Evolutionary conservation across 768 basidiomycete species (phyloP), one percentile per base, ranked within the genome.

Genomic region (Rubroboletus satanas): DNA sequence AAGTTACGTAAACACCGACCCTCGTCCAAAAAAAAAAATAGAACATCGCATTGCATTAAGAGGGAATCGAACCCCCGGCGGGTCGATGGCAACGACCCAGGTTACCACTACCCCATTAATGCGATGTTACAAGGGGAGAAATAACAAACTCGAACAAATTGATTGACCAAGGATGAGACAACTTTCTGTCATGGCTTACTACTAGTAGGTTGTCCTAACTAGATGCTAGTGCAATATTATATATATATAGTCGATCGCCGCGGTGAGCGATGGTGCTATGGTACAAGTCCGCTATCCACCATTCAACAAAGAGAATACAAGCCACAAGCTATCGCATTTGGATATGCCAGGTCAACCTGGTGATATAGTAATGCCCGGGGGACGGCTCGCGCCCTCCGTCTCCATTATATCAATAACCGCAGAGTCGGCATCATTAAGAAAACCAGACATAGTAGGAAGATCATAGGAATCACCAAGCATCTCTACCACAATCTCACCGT

Each of bases 1-100:
- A 0, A 1, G 5, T 46, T 52, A 52, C 42, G 21, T 50, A 45
- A 50, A 7, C 14, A 41, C 8, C 0, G 15, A 5, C 2, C 21
- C 7, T 8, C 1, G 12, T 21, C 11, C 11, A 12, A 21, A 39
- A 45, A 29, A 38, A 29, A 28, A 26, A 18, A 44, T 21, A 10
- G 9, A 9, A n/a, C 5, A 28, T 11, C 1, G 10, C 21, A 26
- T 10, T 64, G 62, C 63, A 64, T 65, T 62, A 64, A 65, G 63
- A 8, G 63, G 84, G 84, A 85, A 87, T 87, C 83, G 84, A 87
- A 87, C 84, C 84, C 84, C 83, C 85, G 85, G 85, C 85, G 85
- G 85, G 83, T 86, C 85, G 84, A 82, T 81, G 79, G 79, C 80
- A 81, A 81, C 79, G 77, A 81, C 79, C 80, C 78, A 81, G 80